A percentile compares a stretch with the other conserved stretches of the same genome.
Conservation (phyloP, 2,329 filamentous ascomycete species). For the Cladosporium sp. region DNA sequence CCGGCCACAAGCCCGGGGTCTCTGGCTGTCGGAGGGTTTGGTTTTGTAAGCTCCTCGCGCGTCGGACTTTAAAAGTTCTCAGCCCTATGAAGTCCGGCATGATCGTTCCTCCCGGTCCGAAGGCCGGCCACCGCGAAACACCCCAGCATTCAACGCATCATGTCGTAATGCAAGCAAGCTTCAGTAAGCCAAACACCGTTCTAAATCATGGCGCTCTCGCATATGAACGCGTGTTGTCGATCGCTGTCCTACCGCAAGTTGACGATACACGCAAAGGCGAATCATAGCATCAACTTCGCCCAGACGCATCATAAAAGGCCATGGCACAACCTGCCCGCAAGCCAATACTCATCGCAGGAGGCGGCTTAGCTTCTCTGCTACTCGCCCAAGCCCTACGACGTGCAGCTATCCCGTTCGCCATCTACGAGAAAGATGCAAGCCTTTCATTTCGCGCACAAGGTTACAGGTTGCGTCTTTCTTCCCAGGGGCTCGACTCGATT, state of each 20-base stretch:
- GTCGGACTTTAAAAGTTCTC: background rate
- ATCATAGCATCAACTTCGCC: background rate
- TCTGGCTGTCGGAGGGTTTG: no score
- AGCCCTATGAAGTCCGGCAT: background rate
- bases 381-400: constrained; percentile 42
- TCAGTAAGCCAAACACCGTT: background rate
- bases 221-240: background rate
- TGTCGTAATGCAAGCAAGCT: background rate
- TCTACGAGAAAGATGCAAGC: constrained; percentile 50
- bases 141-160: background rate
- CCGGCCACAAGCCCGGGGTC: no score
- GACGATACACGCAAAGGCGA: background rate
- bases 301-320: background rate
- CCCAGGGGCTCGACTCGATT: constrained; percentile 61
- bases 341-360: constrained; percentile 47
- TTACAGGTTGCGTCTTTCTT: constrained; percentile 61
- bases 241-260: background rate
- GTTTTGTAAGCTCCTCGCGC: background rate
- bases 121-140: background rate
- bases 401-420: constrained; percentile 41
- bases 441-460: constrained; percentile 63
- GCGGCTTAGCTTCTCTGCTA: constrained; percentile 43
- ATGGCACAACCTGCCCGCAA: constrained; percentile 32
- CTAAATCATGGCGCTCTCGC: background rate
- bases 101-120: background rate